A percentile compares a stretch with the other conserved stretches of the same genome.
phyloP scores from a whole-genome alignment of 352 stramenopile genomes.

The Phytophthora podocarpi region DNA sequence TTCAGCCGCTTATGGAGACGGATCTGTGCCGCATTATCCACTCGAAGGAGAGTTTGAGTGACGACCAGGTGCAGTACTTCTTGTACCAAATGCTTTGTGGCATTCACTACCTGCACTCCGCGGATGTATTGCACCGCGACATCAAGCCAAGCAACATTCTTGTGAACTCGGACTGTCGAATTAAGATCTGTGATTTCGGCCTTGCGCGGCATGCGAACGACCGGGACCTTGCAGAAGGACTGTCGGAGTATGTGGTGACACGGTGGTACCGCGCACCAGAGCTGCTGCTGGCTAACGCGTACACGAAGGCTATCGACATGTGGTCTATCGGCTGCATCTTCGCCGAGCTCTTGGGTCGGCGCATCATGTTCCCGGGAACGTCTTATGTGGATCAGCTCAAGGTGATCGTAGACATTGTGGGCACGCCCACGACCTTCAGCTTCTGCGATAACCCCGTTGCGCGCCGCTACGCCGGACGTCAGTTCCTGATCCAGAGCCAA shows the following conservation, averaged over 20 bases:
- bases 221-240: slow-evolving; percentile 75
- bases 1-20: slow-evolving; percentile 98
- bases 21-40: slow-evolving; percentile 93
- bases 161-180: slow-evolving; percentile 91
- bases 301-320: slow-evolving; percentile 92
- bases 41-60: slow-evolving; percentile 88
- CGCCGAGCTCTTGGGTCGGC: slow-evolving; percentile 95
- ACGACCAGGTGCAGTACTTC: slow-evolving; percentile 97
- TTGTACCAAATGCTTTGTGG: slow-evolving; percentile 96
- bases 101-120: slow-evolving; percentile 96
- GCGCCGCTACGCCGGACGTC: slow-evolving; percentile 78
- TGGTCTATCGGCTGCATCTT: slow-evolving; percentile 99
- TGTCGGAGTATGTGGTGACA: slow-evolving; percentile 95
- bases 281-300: slow-evolving; percentile 81
- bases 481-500: slow-evolving; percentile 80
- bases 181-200: slow-evolving; percentile 91
- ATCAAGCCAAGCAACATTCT: slow-evolving; percentile 98
- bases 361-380: slow-evolving; percentile 83
- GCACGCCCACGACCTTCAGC: slow-evolving; percentile 82
- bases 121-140: slow-evolving; percentile 95
- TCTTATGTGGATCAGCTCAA: slow-evolving; percentile 91
- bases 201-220: slow-evolving; percentile 83
- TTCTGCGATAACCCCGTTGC: slow-evolving; percentile 88
- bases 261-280: slow-evolving; percentile 92
- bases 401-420: slow-evolving; percentile 86